Evolutionary conservation across 495 filamentous ascomycete genomes (phyloP), one percentile per base, ranked within the genome.

Genomic region (Aspergillus wentii): DNA sequence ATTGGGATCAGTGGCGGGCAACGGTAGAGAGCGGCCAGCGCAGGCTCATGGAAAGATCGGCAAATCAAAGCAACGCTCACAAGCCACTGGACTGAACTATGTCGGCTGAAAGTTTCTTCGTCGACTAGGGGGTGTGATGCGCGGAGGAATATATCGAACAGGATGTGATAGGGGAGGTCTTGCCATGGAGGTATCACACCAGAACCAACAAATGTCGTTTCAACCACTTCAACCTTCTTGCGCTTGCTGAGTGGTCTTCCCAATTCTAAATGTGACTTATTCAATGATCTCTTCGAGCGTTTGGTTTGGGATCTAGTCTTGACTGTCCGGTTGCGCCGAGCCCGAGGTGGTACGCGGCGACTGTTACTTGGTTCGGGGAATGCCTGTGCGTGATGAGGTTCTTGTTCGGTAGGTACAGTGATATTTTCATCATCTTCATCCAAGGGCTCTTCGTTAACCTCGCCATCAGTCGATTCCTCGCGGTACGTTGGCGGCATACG

Each of bases 11-110:
- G 57, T 0, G 85, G 81, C 0, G 87, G 87, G 3, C 70, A 74
- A 22, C 76, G 62, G 54, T 90, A 92, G 4, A 92, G 68, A 9
- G 74, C 82, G 10, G 82, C 78, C 13, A 95, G 60, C 5, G 88
- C 84, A 4, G 88, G 83, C 46, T 90, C 83, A 5, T 74, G 59
- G 40, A 90, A 89, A 3, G 66, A 58, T 27, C 71, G 75, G 41
- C 86, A 90, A 10, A 80, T 52, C 8, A 72, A 55, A 8, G 83
- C 77, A 13, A 78, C 59, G 16, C 72, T 61, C 3, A 82, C 37
- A 9, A 94, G 74, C 77, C 78, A 88, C 37, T 56, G 52, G 3
- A 76, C 71, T 0, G 78, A 72, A 17, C 48, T 45, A 13, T 62
- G 57, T 25, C 59, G 53, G 14, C 37, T 49, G 4, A 52, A 55